phyloP scores from a whole-genome alignment of 2,329 filamentous ascomycete genomes.

The Penicillium brasilianum region DNA sequence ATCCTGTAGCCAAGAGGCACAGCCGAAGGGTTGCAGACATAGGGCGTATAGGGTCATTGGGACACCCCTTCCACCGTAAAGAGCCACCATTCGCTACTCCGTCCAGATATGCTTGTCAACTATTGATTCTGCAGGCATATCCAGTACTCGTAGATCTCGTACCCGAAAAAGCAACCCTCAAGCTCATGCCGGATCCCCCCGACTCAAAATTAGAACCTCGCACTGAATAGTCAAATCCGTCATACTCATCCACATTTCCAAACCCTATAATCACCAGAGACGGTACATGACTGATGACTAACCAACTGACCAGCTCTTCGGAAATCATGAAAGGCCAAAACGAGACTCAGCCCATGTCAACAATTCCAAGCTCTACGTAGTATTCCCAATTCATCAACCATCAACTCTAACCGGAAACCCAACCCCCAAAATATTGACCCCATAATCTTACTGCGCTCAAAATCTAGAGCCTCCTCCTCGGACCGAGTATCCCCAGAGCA shows the following conservation, averaged over 20 bases:
- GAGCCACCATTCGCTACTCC: not conserved
- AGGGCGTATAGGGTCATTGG: not conserved
- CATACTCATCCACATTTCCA: not conserved
- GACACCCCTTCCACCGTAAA: not conserved
- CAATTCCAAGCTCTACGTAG: not conserved
- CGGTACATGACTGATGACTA: not conserved
- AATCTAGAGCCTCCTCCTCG: slow-evolving; percentile 1
- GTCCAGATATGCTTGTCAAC: not conserved
- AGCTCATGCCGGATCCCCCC: not conserved
- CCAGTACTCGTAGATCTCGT: not conserved
- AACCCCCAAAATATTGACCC: not conserved
- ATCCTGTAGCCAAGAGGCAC: not conserved
- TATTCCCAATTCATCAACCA: not conserved
- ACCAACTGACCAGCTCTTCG: not conserved
- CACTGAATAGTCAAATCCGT: not conserved
- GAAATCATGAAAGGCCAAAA: not conserved
- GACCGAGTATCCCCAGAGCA: slow-evolving; percentile 2
- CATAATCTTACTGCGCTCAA: not conserved
- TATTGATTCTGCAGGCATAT: not conserved
- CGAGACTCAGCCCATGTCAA: not conserved
- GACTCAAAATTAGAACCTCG: not conserved
- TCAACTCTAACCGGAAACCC: not conserved
- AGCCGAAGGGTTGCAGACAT: not conserved
- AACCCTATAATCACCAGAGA: not conserved
- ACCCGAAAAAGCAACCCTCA: not conserved